Evolutionary conservation across 2,329 filamentous ascomycete genomes (phyloP).

Genomic region (Pezicula carpinea): DNA sequence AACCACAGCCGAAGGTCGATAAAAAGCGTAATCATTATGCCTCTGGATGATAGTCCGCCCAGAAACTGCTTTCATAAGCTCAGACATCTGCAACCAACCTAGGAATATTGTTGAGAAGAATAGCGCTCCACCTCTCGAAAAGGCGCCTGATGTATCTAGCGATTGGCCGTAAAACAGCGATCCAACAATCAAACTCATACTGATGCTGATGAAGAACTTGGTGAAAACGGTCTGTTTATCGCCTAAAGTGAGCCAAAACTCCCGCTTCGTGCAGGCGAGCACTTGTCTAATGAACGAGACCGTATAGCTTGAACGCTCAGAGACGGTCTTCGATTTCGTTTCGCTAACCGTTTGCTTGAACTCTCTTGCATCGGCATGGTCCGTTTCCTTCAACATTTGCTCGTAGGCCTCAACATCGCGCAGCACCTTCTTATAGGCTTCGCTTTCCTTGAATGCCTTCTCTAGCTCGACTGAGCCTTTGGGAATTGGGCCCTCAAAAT

Average conservation of each 20-base stretch:
- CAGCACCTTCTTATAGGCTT: slow-evolving; percentile 54
- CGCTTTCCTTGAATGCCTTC: slow-evolving; percentile 59
- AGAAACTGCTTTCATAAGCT: slow-evolving; percentile 72
- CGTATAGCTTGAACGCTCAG: slow-evolving; percentile 70
- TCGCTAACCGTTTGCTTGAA: slow-evolving; percentile 63
- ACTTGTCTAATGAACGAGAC: slow-evolving; percentile 72
- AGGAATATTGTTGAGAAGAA: slow-evolving; percentile 67
- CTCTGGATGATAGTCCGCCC: slow-evolving; percentile 66
- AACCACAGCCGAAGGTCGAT: slow-evolving; percentile 61
- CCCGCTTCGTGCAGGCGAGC: slow-evolving; percentile 60
- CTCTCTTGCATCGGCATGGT: slow-evolving; percentile 55
- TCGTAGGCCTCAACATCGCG: slow-evolving; percentile 60
- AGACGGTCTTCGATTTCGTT: slow-evolving; percentile 62
- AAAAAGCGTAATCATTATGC: slow-evolving; percentile 65
- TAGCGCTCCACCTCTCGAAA: slow-evolving; percentile 55
- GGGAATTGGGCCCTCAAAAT: slow-evolving; percentile 52
- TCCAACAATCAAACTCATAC: slow-evolving; percentile 70
- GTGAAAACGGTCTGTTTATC: slow-evolving; percentile 72
- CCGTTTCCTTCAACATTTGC: slow-evolving; percentile 47
- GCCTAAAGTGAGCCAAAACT: slow-evolving; percentile 74
- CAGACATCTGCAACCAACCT: slow-evolving; percentile 68
- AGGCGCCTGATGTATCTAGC: slow-evolving; percentile 54
- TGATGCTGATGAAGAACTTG: slow-evolving; percentile 74
- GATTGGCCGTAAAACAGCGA: slow-evolving; percentile 71
- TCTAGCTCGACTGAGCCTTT: slow-evolving; percentile 60